Evolutionary conservation across 2,329 filamentous ascomycete species (phyloP).

Genomic region (Colletotrichum navitas): DNA sequence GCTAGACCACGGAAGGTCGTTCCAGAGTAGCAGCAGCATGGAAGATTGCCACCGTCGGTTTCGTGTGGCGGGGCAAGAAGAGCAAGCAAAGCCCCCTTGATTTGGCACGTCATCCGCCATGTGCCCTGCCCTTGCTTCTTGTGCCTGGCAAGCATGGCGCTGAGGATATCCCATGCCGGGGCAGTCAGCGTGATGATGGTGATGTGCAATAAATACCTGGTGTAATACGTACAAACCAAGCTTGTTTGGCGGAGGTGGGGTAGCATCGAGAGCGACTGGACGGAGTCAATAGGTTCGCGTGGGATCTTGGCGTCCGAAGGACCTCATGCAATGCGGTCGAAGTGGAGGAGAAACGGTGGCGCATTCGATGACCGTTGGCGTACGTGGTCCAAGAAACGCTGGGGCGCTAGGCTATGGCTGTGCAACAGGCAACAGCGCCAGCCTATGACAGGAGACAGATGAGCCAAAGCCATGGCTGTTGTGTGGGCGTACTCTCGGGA

Average conservation of each 20-base stretch:
- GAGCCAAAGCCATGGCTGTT: not conserved
- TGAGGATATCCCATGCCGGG: slow-evolving; percentile 5
- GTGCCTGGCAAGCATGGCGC: slow-evolving; percentile 31
- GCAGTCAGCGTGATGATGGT: slow-evolving; percentile 16
- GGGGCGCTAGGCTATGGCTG: slow-evolving; percentile 14
- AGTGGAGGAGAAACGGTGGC: slow-evolving; percentile 7
- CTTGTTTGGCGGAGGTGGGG: slow-evolving; percentile 39
- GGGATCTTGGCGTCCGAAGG: slow-evolving; percentile 26
- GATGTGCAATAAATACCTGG: not conserved
- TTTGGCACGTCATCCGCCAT: slow-evolving; percentile 33
- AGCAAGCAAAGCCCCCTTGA: slow-evolving; percentile 3
- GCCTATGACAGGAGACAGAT: not conserved
- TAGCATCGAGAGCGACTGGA: slow-evolving; percentile 11
- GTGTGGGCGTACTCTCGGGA: not conserved
- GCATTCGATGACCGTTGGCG: not conserved
- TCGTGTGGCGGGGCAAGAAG: not conserved
- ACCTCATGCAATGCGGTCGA: slow-evolving; percentile 19
- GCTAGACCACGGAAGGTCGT: not conserved
- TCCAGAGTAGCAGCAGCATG: slow-evolving; percentile 14
- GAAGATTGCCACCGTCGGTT: slow-evolving; percentile 21
- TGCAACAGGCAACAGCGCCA: slow-evolving; percentile 20
- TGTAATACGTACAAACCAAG: slow-evolving; percentile 3
- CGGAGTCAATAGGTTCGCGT: slow-evolving; percentile 26
- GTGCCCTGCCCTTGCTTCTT: slow-evolving; percentile 13
- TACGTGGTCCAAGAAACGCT: not conserved